Base-by-base conservation (phyloP, 2,329 filamentous ascomycete genomes). In the Fonsecaea nubica region DNA sequence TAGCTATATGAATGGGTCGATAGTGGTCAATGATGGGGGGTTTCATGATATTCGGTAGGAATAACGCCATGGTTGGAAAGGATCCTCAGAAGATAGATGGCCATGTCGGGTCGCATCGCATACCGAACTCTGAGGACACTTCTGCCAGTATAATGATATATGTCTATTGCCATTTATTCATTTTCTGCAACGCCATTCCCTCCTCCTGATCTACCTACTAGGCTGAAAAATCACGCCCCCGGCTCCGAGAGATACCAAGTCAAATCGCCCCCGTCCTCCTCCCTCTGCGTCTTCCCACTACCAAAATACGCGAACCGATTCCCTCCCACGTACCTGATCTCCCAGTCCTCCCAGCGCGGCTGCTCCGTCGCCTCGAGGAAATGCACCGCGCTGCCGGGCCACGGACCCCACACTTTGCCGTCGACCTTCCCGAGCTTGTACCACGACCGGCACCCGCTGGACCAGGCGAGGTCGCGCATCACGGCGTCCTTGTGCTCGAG, bases 281-380 rank as follows among this genome's bases (percentile, higher is more conserved):
- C 74, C 45, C 70, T 72, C 50, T 69, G 68, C 15, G 80, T 80
- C 66, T 80, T 80, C 1, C 83, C 82, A 73, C 83, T 84, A 0
- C 82, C 83, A 80, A 84, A 79, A 67, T 83, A 83, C 18, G 77
- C 65, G 69, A 81, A 84, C 8, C 77, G 74, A 70, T 84, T 84
- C 15, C 69, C 63, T n/a, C 76, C 78, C 38, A 76, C 74, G 68
- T 84, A 84, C 54, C 72, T 73, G 42, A 84, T 79, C 2, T 67
- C 54, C 25, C 58, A 69, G 52, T 69, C 67, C 30, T 69, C 67
- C 55, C 55, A 58, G 4, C 55, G 36, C 13, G 55, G 55, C 21
- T 42, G 12, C 21, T 15, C 21, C 55, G 42, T 58, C 7, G 21
- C 21, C 21, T 58, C 55, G 13, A 58, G 55, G 55, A 36, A 58